A percentile compares a stretch with the other conserved stretches of the same genome.
phyloP scores from a whole-genome alignment of 2,329 filamentous ascomycete species.

The Fusarium nisikadoi region DNA sequence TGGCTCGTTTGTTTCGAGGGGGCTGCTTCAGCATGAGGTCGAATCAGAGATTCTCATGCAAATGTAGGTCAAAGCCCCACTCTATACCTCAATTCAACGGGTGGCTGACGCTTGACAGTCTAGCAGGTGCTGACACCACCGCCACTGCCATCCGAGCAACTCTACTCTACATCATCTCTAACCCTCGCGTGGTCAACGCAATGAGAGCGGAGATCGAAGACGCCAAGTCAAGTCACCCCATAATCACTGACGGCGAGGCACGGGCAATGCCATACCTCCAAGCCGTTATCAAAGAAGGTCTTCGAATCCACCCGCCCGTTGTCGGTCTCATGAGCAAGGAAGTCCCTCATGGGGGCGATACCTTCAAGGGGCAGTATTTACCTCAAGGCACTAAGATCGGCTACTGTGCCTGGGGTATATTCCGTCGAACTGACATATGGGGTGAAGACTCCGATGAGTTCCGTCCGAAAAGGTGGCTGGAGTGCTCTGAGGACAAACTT shows the following conservation, averaged over 20 bases:
- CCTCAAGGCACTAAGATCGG: background rate
- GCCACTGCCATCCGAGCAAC: background rate
- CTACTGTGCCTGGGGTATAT: background rate
- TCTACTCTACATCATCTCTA: background rate
- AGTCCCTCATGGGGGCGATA: background rate
- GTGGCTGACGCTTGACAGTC: background rate
- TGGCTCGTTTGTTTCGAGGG: background rate
- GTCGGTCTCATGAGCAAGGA: background rate
- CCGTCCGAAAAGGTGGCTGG: background rate
- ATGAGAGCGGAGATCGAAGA: background rate
- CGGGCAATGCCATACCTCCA: background rate
- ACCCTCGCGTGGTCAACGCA: background rate
- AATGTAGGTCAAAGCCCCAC: background rate
- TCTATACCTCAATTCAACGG: too few species aligned
- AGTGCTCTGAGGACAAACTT: background rate
- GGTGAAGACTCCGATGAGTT: background rate
- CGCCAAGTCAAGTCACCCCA: accelerated
- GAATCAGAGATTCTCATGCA: background rate
- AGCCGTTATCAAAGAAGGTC: background rate
- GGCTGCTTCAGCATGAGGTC: background rate
- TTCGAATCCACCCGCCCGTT: background rate
- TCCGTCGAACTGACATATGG: background rate
- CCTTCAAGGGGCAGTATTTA: background rate
- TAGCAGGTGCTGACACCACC: background rate
- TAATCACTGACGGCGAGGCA: background rate